Evolutionary conservation across 176 grass and related monocot genomes (phyloP).

Genomic region (Melocanna baccifera): DNA sequence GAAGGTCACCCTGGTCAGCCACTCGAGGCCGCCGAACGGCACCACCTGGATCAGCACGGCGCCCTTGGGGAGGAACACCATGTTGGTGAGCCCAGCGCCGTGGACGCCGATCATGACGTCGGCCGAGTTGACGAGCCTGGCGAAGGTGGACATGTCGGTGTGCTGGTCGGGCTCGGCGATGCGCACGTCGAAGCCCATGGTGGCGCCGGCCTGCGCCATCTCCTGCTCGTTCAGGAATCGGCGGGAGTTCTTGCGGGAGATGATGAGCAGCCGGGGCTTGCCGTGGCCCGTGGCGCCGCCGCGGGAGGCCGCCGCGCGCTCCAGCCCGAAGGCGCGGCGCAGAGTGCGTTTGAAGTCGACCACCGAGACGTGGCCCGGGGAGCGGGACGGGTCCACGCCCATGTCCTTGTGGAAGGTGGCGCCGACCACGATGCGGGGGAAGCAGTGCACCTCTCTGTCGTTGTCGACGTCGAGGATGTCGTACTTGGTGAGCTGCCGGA

Average conservation of each 20-base stretch:
- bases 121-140: slow-evolving; percentile 56
- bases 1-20: slow-evolving; percentile 81
- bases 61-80: slow-evolving; percentile 82
- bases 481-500: slow-evolving; percentile 63
- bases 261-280: slow-evolving; percentile 58
- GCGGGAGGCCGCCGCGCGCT: slow-evolving; percentile 45
- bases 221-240: slow-evolving; percentile 61
- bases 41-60: slow-evolving; percentile 83
- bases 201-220: slow-evolving; percentile 35
- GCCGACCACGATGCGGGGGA: slow-evolving; percentile 50
- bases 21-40: slow-evolving; percentile 74
- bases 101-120: slow-evolving; percentile 79
- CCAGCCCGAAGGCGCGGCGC: slow-evolving; percentile 63
- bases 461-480: slow-evolving; percentile 73
- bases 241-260: slow-evolving; percentile 47
- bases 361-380: slow-evolving; percentile 44
- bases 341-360: slow-evolving; percentile 75
- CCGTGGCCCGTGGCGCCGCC: slow-evolving; percentile 36
- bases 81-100: slow-evolving; percentile 82
- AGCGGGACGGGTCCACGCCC: slow-evolving; percentile 46
- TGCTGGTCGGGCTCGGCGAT: slow-evolving; percentile 64
- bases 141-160: slow-evolving; percentile 59
- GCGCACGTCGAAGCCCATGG: slow-evolving; percentile 54
- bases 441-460: slow-evolving; percentile 73
- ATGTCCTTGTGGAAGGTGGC: slow-evolving; percentile 91